These are phyloP conservation scores for Mucor irregularis DNA, from an alignment of 371 early-diverging fungal species.

Conservation along the genomic window DNA sequence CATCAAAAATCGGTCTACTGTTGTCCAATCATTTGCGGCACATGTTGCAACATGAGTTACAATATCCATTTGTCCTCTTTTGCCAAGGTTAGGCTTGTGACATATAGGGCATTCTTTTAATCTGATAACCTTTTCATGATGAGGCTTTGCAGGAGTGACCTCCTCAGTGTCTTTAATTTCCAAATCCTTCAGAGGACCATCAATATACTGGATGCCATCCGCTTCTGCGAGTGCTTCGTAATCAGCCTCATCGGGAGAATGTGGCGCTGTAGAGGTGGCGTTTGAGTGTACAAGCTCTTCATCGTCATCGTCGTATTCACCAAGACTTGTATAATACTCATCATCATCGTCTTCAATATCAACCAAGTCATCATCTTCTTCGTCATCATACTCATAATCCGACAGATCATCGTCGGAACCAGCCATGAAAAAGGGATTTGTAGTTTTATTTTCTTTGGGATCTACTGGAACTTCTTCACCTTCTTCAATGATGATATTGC, in stretches of 20 bases:
- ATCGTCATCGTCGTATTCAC: conserved; percentile 21
- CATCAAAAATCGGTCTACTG: conserved; percentile 67
- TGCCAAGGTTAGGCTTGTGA: conserved; percentile 56
- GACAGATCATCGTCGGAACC: conserved; percentile 18
- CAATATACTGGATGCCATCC: conserved; percentile 27
- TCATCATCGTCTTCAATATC: conserved; percentile 27
- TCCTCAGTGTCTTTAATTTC: not conserved
- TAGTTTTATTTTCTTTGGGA: conserved; percentile 1
- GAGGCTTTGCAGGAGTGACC: not conserved
- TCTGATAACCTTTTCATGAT: conserved; percentile 64
- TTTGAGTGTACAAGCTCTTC: not conserved
- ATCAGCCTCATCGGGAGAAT: conserved; percentile 27
- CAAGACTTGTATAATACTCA: conserved; percentile 7
- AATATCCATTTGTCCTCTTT: conserved; percentile 70
- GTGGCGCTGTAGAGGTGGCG: conserved; percentile 1
- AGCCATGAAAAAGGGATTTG: conserved; percentile 11
- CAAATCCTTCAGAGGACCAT: conserved; percentile 10
- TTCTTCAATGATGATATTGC: conserved; percentile 18
- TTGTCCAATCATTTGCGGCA: conserved; percentile 64
- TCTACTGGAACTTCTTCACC: conserved; percentile 24
- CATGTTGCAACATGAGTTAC: conserved; percentile 81
- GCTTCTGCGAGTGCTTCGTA: conserved; percentile 28
- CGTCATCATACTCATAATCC: conserved; percentile 1
- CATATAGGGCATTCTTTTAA: conserved; percentile 76
- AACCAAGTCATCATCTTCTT: conserved; percentile 1